Evolutionary conservation across 345 rosid genomes (phyloP).

Genomic region (Syzygium aromaticum): DNA sequence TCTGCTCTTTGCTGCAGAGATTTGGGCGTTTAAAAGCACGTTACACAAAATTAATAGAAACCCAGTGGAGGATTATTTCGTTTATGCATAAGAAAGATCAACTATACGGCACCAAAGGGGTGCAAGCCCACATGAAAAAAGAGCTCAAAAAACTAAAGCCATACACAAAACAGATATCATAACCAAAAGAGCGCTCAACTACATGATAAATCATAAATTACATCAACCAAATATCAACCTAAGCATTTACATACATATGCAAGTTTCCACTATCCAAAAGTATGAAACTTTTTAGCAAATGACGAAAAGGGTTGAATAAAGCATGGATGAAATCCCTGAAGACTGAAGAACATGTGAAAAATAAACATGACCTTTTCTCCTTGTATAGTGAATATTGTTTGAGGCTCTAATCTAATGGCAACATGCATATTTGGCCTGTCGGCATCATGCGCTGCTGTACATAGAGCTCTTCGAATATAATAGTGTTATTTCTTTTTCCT

Average conservation of each 20-base stretch:
- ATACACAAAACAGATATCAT: background rate
- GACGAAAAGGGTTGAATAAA: background rate
- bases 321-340: background rate
- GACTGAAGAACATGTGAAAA: background rate
- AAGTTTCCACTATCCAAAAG: background rate
- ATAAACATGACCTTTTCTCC: background rate
- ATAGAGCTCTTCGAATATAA: background rate
- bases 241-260: background rate
- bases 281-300: background rate
- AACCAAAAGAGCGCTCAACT: background rate
- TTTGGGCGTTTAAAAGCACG: background rate
- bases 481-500: background rate
- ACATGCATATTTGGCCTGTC: background rate
- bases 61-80: background rate
- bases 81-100: background rate
- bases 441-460: background rate
- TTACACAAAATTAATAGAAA: background rate
- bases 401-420: background rate
- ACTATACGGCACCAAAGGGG: background rate
- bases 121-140: background rate
- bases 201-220: background rate
- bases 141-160: background rate
- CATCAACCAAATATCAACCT: background rate
- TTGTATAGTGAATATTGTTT: background rate
- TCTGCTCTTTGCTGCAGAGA: conserved; percentile 77